Evolutionary conservation across 1,284 basidiomycete species (phyloP).

Genomic region (Ganoderma boninense): DNA sequence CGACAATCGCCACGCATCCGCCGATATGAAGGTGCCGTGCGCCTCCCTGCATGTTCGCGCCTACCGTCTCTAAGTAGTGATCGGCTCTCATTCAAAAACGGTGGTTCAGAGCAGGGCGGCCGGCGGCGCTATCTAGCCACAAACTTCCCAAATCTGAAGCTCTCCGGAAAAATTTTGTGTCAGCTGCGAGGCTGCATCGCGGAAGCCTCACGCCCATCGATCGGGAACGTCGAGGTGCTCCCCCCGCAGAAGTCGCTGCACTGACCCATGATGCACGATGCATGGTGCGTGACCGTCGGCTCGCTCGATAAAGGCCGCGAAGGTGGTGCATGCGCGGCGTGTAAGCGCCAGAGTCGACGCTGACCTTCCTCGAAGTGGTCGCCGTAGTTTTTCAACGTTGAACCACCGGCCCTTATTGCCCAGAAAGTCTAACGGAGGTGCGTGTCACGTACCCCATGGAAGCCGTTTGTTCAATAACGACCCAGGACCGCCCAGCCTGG

Average conservation of each 20-base stretch:
- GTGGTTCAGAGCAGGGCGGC: background rate
- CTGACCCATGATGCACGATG: background rate
- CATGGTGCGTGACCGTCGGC: background rate
- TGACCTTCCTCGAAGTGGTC: no score
- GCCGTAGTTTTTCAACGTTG: background rate
- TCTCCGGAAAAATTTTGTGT: background rate
- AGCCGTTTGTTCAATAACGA: background rate
- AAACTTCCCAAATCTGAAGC: background rate
- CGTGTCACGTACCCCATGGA: background rate
- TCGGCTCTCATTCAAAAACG: background rate
- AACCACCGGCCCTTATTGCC: background rate
- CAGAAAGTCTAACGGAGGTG: background rate
- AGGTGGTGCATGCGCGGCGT: no score
- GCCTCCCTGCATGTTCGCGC: background rate
- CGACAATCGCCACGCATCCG: conserved; percentile 2
- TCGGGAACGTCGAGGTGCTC: background rate
- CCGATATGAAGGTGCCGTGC: conserved; percentile 6
- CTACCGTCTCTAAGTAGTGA: background rate
- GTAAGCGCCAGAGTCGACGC: no score
- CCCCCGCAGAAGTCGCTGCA: background rate
- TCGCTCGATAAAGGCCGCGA: background rate
- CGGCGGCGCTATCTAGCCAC: background rate
- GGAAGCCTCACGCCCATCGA: background rate
- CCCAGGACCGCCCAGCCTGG: background rate
- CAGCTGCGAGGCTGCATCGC: background rate